Evolutionary conservation across 164 flowering plant species (phyloP), one percentile per base, ranked within the genome.

Genomic region (Tetracentron sinense): DNA sequence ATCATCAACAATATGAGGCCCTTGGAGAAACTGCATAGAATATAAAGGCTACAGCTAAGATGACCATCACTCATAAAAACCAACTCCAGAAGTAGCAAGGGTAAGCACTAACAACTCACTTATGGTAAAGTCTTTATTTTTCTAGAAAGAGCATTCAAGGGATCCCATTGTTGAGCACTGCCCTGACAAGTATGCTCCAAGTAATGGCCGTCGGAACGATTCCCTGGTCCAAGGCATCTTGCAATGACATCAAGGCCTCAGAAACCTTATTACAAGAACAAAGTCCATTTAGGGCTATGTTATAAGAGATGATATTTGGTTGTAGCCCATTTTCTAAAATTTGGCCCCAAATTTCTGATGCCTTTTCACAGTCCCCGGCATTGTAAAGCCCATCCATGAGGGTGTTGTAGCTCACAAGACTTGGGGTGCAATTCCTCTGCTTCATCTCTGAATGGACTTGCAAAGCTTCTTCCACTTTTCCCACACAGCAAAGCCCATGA

Each of bases 281-380:
- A 66, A 90, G 84, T 21, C 97, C 98, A 65, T 87, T 80, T 17
- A 93, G 70, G 63, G 80, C 70, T 50, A 89, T 86, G 68, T 90
- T 93, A 68, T 89, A 93, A 15, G 98, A 85, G 51, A 90, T 66
- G 17, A 89, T 82, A 83, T 89, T 96, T 6, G 88, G 94, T 67
- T 61, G 68, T 19, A 86, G 69, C 54, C 93, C 90, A 54, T 73
- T 27, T 66, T 73, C 62, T 27, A 71, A 66, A 56, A 87, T 89
- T 70, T 73, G 74, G 25, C 68, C 70, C 98, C 97, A 90, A 66
- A 87, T 78, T 22, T 69, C 78, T 42, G 68, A 75, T 22, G 87
- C 96, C 67, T 71, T 83, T 38, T 74, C 70, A 68, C 59, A 77
- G 23, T 81, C 82, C 60, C 85, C 61, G 22, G 61, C 71, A 74